Conservation (phyloP, 2,329 filamentous ascomycete genomes). For the Anthostomella pinea region DNA sequence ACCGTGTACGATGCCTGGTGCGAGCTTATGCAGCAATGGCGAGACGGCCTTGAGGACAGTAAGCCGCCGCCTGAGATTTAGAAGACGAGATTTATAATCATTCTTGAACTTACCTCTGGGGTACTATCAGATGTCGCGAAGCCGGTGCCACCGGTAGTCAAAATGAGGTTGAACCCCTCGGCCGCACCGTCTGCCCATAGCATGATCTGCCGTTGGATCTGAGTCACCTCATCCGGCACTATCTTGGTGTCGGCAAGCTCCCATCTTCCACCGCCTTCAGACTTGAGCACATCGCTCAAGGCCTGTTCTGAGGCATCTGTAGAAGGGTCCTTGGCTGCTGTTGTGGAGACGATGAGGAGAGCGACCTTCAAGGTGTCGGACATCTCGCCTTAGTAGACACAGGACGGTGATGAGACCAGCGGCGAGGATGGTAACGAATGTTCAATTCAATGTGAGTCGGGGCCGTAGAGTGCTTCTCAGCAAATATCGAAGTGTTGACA, state of each 20-base stretch:
- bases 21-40: slow-evolving; percentile 77
- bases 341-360: slow-evolving; percentile 87
- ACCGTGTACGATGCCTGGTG: slow-evolving; percentile 87
- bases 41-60: slow-evolving; percentile 61
- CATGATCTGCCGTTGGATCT: slow-evolving; percentile 72
- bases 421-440: no score
- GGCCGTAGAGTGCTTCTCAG: no score
- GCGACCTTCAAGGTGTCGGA: slow-evolving; percentile 61
- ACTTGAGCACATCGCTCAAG: slow-evolving; percentile 66
- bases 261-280: slow-evolving; percentile 70
- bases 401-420: no score
- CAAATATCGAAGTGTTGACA: no score
- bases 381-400: slow-evolving; percentile 33
- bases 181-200: slow-evolving; percentile 68
- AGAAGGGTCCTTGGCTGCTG: slow-evolving; percentile 73
- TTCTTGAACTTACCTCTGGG: slow-evolving; percentile 74
- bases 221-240: slow-evolving; percentile 70
- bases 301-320: slow-evolving; percentile 70
- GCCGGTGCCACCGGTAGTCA: slow-evolving; percentile 90
- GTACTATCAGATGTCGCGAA: slow-evolving; percentile 84
- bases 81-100: no score
- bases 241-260: slow-evolving; percentile 66
- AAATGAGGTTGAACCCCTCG: slow-evolving; percentile 66
- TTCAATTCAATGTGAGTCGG: no score
- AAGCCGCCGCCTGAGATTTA: no score